Conservation (phyloP, 495 filamentous ascomycete species). For the Halenospora varia region DNA sequence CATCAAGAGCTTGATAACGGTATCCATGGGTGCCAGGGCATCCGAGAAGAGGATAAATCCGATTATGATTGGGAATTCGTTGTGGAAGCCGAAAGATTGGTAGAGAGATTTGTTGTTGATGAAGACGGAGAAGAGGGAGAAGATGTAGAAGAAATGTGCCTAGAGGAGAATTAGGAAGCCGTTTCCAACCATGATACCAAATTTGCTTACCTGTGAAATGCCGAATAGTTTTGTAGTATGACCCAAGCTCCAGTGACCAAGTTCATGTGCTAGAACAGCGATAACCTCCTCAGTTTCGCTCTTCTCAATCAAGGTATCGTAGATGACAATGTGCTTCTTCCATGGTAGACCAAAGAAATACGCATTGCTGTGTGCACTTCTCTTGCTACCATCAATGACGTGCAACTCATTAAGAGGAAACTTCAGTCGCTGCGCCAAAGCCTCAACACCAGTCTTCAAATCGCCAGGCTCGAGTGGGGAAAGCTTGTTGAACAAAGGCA, state of each 20-base stretch:
- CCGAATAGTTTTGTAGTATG: slow-evolving; percentile 91
- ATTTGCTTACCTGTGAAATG: slow-evolving; percentile 76
- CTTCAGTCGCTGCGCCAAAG: slow-evolving; percentile 74
- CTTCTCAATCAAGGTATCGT: slow-evolving; percentile 95
- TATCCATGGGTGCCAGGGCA: slow-evolving; percentile 85
- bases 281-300: slow-evolving; percentile 87
- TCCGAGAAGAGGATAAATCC: slow-evolving; percentile 97
- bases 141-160: slow-evolving; percentile 91
- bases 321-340: slow-evolving; percentile 99
- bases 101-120: slow-evolving; percentile 93
- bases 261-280: slow-evolving; percentile 89
- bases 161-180: slow-evolving; percentile 29
- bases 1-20: slow-evolving; percentile 87
- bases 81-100: slow-evolving; percentile 82
- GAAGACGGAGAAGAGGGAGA: slow-evolving; percentile 93
- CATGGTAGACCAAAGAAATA: slow-evolving; percentile 98
- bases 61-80: slow-evolving; percentile 85
- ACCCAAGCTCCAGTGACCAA: slow-evolving; percentile 93
- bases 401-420: slow-evolving; percentile 89
- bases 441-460: slow-evolving; percentile 85
- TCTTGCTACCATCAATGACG: slow-evolving; percentile 97
- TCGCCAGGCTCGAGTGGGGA: slow-evolving; percentile 83
- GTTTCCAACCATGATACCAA: not conserved
- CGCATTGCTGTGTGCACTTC: slow-evolving; percentile 94
- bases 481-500: slow-evolving; percentile 97